phyloP scores from a whole-genome alignment of 2,329 filamentous ascomycete species.

The Beauveria caledonica region DNA sequence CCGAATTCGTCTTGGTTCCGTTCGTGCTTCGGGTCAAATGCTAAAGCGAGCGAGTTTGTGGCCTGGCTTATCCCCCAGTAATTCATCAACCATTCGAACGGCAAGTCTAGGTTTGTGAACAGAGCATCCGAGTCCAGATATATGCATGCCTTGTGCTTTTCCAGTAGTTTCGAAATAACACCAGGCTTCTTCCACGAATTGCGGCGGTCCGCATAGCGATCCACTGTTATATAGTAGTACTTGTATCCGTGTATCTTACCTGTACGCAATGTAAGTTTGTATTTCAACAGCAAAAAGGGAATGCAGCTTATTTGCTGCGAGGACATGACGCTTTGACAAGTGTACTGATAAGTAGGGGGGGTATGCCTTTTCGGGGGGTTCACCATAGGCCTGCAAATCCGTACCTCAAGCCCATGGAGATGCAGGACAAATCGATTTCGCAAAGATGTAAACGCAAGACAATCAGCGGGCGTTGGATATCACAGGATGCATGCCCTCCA shows the following conservation, averaged over 20 bases:
- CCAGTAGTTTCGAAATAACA: constrained; percentile 33
- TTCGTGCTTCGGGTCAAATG: constrained; percentile 29
- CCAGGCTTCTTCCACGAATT: constrained; percentile 39
- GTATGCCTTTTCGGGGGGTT: too few species aligned
- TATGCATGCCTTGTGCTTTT: constrained; percentile 34
- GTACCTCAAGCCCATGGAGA: too few species aligned
- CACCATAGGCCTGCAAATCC: too few species aligned
- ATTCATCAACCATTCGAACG: constrained; percentile 40
- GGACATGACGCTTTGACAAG: too few species aligned
- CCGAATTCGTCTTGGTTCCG: constrained; percentile 32
- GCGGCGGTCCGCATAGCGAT: constrained; percentile 31
- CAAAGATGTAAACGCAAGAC: too few species aligned
- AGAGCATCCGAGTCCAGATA: constrained; percentile 39
- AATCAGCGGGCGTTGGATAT: too few species aligned
- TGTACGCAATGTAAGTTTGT: constrained; percentile 11
- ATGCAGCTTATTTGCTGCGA: constrained; percentile 14
- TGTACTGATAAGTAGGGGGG: too few species aligned
- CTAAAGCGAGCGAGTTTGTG: constrained; percentile 33
- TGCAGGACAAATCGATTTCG: too few species aligned
- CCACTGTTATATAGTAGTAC: constrained; percentile 36
- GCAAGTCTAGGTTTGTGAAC: constrained; percentile 34
- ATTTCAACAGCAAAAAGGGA: too few species aligned
- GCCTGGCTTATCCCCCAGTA: constrained; percentile 34
- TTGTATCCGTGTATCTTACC: constrained; percentile 39
- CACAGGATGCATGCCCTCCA: too few species aligned